Evolutionary conservation across 495 filamentous ascomycete species (phyloP), one percentile per base, ranked within the genome.

Genomic region (Hyaloscypha hepaticicola): DNA sequence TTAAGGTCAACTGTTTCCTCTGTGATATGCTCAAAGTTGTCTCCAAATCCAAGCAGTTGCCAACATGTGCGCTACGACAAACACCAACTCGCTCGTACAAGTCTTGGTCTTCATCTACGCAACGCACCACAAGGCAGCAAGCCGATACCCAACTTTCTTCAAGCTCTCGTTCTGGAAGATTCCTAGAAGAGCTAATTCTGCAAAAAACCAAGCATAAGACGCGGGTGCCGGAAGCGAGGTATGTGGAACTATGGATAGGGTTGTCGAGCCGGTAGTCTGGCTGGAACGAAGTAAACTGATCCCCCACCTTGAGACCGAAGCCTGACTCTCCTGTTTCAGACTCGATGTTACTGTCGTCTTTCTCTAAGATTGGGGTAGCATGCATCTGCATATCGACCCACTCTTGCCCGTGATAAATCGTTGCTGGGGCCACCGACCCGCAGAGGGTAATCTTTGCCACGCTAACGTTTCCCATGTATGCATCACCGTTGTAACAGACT

Each of bases 51-150:
- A 55, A 22, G 51, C 51, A 22, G 12, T 55, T 55, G n/a, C 51
- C 51, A 24, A 24, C 14, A 55, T 55, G 19, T 4, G 24, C 4
- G 22, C 51, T 22, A 55, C 51, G 51, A 55, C 51, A 55, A 12
- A 55, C 22, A 55, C 51, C 51, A 55, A 55, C 12, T 55, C 51
- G 19, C 27, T 55, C 51, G 51, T 55, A 55, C 51, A 55, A 55
- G 4, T 55, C 51, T 55, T 55, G n/a, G 12, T 26, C 51, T 26
- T 55, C 51, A 26, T 55, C 51, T 55, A 55, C 22, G 25, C 51
- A 55, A 26, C 51, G 51, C 51, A 55, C 4, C 27, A 55, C 51
- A 26, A 55, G 51, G 24, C 51, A 55, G 22, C 4, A 55, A 22
- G 24, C 51, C 4, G 51, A 55, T 26, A 55, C 51, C 51, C n/a